Percentiles rank a stretch among this genome's conserved stretches.
Conservation (phyloP, 345 rosid species). For the Streptanthus diversifolius region DNA sequence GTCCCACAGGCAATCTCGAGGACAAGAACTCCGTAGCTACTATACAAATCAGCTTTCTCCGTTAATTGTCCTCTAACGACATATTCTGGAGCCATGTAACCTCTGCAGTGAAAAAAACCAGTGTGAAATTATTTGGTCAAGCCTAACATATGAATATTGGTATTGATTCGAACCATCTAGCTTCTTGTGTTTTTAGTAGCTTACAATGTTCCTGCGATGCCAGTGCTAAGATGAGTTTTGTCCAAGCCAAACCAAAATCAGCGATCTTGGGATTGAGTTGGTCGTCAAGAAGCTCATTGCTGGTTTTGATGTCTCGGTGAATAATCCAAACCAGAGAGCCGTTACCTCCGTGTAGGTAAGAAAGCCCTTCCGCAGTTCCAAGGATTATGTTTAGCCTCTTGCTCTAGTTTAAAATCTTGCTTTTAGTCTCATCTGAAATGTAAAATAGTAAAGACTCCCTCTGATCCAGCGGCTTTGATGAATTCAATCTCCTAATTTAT, state of each 20-base stretch:
- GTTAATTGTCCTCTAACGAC: constrained; percentile 42
- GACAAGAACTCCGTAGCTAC: constrained; percentile 48
- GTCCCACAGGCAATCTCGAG: constrained; percentile 45
- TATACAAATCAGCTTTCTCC: constrained; percentile 48
- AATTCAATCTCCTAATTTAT: too few species aligned
- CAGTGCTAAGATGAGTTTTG: constrained; percentile 34
- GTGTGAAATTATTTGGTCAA: neutral
- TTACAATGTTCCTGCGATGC: constrained; percentile 53
- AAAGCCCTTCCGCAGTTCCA: constrained; percentile 52
- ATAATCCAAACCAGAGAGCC: constrained; percentile 33
- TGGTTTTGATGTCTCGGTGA: constrained; percentile 56
- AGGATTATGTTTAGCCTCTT: constrained; percentile 40
- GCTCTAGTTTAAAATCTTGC: constrained; percentile 43
- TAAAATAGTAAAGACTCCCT: too few species aligned
- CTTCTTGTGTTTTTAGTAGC: neutral
- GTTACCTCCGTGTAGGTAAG: constrained; percentile 39
- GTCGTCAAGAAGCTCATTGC: constrained; percentile 45
- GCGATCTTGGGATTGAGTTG: constrained; percentile 45
- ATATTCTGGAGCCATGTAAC: constrained; percentile 56
- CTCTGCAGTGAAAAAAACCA: constrained; percentile 27
- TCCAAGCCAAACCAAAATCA: constrained; percentile 50
- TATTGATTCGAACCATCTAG: neutral
- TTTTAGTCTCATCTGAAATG: constrained; percentile 34
- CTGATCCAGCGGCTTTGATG: too few species aligned
- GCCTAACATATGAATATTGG: neutral